These are phyloP conservation scores for Neonectria ditissima DNA, from an alignment of 2,329 filamentous ascomycete species.

Conservation along the genomic window DNA sequence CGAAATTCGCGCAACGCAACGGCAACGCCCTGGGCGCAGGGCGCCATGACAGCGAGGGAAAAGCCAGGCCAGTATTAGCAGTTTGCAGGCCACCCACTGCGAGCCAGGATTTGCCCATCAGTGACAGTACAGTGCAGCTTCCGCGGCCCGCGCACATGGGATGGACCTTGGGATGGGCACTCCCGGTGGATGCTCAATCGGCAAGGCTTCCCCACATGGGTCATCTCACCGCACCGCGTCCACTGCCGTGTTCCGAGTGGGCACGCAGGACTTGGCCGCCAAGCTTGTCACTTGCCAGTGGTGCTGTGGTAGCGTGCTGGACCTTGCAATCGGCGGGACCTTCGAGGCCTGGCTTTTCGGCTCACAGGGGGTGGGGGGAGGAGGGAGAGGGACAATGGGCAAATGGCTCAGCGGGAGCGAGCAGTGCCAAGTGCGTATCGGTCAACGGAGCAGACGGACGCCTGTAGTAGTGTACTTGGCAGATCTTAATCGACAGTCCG, in stretches of 20 bases:
- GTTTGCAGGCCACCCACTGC: conserved; percentile 5
- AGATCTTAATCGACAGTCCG: neutral
- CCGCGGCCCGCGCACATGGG: conserved; percentile 8
- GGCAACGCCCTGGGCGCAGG: conserved; percentile 19
- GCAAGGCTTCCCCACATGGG: conserved; percentile 43
- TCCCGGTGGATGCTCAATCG: conserved; percentile 20
- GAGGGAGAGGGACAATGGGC: neutral
- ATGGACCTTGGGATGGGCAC: neutral
- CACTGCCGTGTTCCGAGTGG: conserved; percentile 47
- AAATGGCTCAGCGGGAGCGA: neutral
- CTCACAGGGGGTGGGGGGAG: neutral
- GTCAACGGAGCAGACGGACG: neutral
- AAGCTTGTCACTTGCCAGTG: conserved; percentile 9
- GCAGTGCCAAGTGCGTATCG: neutral
- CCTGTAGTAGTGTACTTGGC: neutral
- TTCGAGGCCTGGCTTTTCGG: neutral
- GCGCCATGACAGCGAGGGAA: conserved; percentile 10
- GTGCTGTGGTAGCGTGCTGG: neutral
- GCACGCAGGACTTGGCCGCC: conserved; percentile 11
- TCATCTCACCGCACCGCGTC: conserved; percentile 44
- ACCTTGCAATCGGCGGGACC: conserved; percentile 1
- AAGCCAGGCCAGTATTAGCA: conserved; percentile 1
- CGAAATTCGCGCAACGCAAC: conserved; percentile 27
- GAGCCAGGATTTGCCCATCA: conserved; percentile 1
- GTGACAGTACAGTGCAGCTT: conserved; percentile 15